Evolutionary conservation across 2,329 filamentous ascomycete species (phyloP).

Genomic region (Cryoendolithus antarcticus): DNA sequence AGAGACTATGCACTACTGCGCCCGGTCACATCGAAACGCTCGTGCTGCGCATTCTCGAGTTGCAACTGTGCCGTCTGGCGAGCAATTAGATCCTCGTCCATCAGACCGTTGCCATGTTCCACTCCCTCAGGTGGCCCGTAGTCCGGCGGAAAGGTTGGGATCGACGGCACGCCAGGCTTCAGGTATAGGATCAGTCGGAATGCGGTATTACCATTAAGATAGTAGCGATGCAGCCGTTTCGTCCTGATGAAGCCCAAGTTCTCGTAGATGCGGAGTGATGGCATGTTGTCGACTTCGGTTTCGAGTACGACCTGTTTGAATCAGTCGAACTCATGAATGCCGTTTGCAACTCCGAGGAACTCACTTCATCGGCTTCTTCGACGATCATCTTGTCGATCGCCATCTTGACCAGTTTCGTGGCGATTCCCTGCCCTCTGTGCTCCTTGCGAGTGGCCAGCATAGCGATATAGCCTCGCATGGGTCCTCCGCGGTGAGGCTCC

Average conservation of each 20-base stretch:
- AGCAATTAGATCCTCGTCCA: conserved; percentile 16
- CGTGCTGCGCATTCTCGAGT: conserved; percentile 16
- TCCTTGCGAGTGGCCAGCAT: conserved; percentile 86
- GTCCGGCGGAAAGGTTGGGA: conserved; percentile 21
- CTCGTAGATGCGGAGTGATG: conserved; percentile 87
- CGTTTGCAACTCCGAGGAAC: not conserved
- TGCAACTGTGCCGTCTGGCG: conserved; percentile 17
- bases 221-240: conserved; percentile 89
- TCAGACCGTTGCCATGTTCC: conserved; percentile 7
- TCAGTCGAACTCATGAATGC: not conserved
- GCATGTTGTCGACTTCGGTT: conserved; percentile 84
- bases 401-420: conserved; percentile 70
- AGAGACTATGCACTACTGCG: no score
- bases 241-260: conserved; percentile 81
- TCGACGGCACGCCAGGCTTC: conserved; percentile 44
- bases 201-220: conserved; percentile 90
- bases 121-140: conserved; percentile 9
- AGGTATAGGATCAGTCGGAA: conserved; percentile 78
- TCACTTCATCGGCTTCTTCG: conserved; percentile 68
- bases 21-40: conserved; percentile 11
- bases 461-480: conserved; percentile 86
- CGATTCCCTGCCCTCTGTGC: conserved; percentile 75
- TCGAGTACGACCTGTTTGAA: conserved; percentile 63
- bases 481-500: conserved; percentile 76
- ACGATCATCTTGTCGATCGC: conserved; percentile 85